Conservation (phyloP, 2,329 filamentous ascomycete genomes). For the Exophiala xenobiotica region DNA sequence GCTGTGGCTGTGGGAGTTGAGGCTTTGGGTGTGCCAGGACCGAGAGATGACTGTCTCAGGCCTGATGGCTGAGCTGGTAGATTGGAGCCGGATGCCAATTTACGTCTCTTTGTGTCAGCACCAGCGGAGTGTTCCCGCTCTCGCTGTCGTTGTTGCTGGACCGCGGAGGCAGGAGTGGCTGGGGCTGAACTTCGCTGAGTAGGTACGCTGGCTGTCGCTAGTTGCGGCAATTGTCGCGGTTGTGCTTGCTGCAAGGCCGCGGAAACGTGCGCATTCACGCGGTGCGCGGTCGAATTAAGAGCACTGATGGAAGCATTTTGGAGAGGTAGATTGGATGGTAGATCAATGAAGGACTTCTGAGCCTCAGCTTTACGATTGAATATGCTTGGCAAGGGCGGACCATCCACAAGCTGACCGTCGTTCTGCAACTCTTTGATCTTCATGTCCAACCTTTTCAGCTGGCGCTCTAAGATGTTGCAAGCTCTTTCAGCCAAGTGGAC, state of each 20-base stretch:
- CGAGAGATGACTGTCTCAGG: constrained; percentile 61
- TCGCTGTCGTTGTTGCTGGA: constrained; percentile 40
- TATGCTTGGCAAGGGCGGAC: constrained; percentile 60
- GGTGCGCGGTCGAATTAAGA: constrained; percentile 53
- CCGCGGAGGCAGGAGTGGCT: constrained; percentile 42
- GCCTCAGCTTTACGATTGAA: constrained; percentile 50
- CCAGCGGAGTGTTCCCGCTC: constrained; percentile 57
- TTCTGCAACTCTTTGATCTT: constrained; percentile 60
- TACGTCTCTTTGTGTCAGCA: constrained; percentile 60
- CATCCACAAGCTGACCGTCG: constrained; percentile 59
- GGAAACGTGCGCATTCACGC: constrained; percentile 48
- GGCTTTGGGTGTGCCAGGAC: constrained; percentile 63
- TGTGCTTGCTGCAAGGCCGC: constrained; percentile 36
- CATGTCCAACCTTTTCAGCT: constrained; percentile 62
- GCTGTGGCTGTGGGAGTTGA: constrained; percentile 50
- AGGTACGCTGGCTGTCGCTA: constrained; percentile 24
- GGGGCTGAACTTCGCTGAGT: constrained; percentile 43
- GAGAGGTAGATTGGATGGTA: constrained; percentile 51
- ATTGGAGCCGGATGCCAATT: constrained; percentile 41
- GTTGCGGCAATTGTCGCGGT: constrained; percentile 32
- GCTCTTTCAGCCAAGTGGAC: constrained; percentile 61
- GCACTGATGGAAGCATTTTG: constrained; percentile 57
- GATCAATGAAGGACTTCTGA: constrained; percentile 52
- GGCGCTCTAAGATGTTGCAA: constrained; percentile 59
- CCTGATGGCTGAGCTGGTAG: constrained; percentile 56